phyloP scores from a whole-genome alignment of 2,329 filamentous ascomycete genomes.

The Botrytis hyacinthi region DNA sequence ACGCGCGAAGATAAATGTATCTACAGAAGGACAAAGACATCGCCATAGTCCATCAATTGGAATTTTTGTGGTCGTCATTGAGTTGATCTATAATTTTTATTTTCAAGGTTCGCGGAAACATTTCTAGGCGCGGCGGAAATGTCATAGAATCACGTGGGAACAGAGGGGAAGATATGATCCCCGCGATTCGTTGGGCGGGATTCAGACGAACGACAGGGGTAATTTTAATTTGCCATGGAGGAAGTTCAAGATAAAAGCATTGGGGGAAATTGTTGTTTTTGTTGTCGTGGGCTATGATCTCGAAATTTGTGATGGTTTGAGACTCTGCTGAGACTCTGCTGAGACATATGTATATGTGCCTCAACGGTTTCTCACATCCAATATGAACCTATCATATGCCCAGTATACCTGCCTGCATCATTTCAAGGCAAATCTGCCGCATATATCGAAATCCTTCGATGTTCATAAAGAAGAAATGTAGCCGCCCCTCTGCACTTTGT shows the following conservation, averaged over 20 bases:
- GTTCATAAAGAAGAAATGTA: not conserved
- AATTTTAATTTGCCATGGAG: not conserved
- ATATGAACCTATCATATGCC: conserved; percentile 5
- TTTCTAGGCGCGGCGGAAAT: conserved; percentile 4
- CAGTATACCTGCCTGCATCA: conserved; percentile 1
- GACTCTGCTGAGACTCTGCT: conserved; percentile 1
- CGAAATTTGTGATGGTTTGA: not conserved
- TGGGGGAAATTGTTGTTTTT: not conserved
- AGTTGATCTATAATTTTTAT: conserved; percentile 21
- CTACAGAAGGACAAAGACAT: conserved; percentile 59
- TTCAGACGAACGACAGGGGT: not conserved
- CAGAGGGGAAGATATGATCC: conserved; percentile 3
- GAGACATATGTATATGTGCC: not conserved
- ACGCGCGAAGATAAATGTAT: conserved; percentile 37
- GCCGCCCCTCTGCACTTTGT: not conserved
- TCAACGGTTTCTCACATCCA: not conserved
- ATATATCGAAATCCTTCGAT: not conserved
- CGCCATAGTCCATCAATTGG: conserved; percentile 60
- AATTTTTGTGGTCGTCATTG: conserved; percentile 40
- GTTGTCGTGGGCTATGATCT: not conserved
- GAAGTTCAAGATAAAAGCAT: not conserved
- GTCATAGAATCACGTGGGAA: conserved; percentile 9
- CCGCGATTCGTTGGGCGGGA: conserved; percentile 4
- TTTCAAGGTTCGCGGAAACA: conserved; percentile 2
- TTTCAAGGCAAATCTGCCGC: not conserved